These are phyloP conservation scores for Triangularia setosa DNA, from an alignment of 2,329 filamentous ascomycete genomes.

Conservation along the genomic window DNA sequence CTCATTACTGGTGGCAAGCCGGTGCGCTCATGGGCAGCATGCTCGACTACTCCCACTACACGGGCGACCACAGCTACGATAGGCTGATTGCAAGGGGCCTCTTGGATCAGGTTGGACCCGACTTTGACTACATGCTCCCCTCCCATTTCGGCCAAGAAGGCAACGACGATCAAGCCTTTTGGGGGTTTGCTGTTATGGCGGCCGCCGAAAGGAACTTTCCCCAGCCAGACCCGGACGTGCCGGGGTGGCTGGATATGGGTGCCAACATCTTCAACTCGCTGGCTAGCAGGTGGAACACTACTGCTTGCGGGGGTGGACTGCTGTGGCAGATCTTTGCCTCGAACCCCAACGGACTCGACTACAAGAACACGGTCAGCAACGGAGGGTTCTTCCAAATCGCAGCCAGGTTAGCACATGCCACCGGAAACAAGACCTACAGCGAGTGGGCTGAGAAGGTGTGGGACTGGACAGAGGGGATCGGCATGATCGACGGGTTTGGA, in stretches of 20 bases:
- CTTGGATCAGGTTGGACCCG: conserved; percentile 52
- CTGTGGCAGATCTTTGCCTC: conserved; percentile 77
- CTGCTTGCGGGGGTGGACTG: conserved; percentile 66
- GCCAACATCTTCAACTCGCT: conserved; percentile 72
- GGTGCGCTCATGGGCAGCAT: conserved; percentile 65
- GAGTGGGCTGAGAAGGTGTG: conserved; percentile 66
- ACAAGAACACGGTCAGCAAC: conserved; percentile 81
- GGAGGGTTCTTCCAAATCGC: conserved; percentile 80
- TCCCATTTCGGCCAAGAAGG: conserved; percentile 57
- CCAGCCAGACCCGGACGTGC: conserved; percentile 51
- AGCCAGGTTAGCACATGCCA: conserved; percentile 68
- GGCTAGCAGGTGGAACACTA: conserved; percentile 64
- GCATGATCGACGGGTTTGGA: conserved; percentile 53
- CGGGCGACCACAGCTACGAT: conserved; percentile 60
- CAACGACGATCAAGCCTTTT: conserved; percentile 74
- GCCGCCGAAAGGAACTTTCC: conserved; percentile 67
- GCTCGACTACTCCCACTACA: conserved; percentile 67
- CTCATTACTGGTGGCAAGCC: conserved; percentile 67
- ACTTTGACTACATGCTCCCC: conserved; percentile 57
- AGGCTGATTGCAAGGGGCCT: conserved; percentile 56
- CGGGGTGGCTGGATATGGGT: conserved; percentile 63
- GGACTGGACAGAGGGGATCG: conserved; percentile 58
- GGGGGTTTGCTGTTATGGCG: conserved; percentile 63
- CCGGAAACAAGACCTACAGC: conserved; percentile 60
- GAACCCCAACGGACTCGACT: conserved; percentile 70